These are phyloP conservation scores for Magnusiomyces sp. DNA, from an alignment of 1,139 yeast genomes.

Conservation along the genomic window DNA sequence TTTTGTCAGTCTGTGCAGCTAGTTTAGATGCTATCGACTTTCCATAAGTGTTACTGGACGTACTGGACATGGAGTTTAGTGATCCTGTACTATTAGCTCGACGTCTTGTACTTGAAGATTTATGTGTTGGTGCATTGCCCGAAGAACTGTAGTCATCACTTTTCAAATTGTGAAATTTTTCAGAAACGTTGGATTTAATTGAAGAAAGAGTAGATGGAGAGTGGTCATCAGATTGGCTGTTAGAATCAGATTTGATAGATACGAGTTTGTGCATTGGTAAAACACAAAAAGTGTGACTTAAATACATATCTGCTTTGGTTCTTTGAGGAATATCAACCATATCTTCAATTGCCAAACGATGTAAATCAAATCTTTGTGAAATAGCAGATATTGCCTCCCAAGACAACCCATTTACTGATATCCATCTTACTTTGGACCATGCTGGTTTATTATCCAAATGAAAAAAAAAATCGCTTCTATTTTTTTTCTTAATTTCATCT, in stretches of 20 bases:
- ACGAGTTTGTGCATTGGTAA: conserved; percentile 42
- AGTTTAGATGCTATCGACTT: no score
- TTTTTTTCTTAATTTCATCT: neutral
- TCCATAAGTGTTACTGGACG: neutral
- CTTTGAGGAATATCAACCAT: conserved; percentile 52
- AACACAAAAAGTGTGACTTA: conserved; percentile 42
- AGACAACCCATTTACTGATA: conserved; percentile 46
- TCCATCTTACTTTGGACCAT: conserved; percentile 47
- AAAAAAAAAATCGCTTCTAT: conserved; percentile 18
- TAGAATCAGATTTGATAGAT: conserved; percentile 13
- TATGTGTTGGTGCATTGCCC: no score
- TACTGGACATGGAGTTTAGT: neutral
- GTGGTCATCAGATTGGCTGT: no score
- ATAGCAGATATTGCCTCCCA: conserved; percentile 45
- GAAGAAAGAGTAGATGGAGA: no score
- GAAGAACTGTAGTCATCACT: no score
- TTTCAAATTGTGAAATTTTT: no score
- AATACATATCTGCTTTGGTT: conserved; percentile 45
- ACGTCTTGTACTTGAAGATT: no score
- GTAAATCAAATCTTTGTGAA: conserved; percentile 36
- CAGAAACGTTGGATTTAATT: no score
- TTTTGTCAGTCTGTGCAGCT: conserved; percentile 14
- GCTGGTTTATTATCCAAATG: conserved; percentile 31
- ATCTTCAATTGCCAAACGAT: conserved; percentile 46
- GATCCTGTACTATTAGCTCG: no score